phyloP scores from a whole-genome alignment of 2,329 filamentous ascomycete genomes.

The Epichloe hybrida region DNA sequence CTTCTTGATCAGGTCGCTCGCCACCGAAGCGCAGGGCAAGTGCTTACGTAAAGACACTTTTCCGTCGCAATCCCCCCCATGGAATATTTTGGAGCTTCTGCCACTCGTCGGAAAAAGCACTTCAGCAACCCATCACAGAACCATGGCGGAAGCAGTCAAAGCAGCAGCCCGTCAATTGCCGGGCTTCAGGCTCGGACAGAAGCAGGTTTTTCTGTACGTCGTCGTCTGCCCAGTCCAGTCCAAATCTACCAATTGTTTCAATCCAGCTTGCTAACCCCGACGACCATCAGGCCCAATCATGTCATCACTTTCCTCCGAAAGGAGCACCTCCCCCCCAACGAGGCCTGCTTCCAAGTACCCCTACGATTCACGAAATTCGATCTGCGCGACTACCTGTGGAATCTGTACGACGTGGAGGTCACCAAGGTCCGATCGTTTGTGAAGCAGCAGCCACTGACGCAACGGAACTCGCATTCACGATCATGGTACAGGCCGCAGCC shows the following conservation, averaged over 20 bases:
- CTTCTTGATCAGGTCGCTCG: too few relatives aligned
- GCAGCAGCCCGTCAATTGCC: slow-evolving; percentile 25
- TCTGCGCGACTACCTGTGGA: slow-evolving; percentile 83
- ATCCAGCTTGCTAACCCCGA: not conserved
- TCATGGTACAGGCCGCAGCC: slow-evolving; percentile 56
- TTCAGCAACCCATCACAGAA: slow-evolving; percentile 11
- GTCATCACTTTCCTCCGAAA: slow-evolving; percentile 65
- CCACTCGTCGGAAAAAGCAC: slow-evolving; percentile 10
- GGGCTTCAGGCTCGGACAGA: slow-evolving; percentile 35
- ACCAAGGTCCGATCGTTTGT: slow-evolving; percentile 65
- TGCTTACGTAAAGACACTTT: slow-evolving; percentile 5
- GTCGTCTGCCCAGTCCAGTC: too few relatives aligned
- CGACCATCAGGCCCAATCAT: slow-evolving; percentile 56
- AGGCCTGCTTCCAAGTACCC: slow-evolving; percentile 82
- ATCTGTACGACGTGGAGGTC: slow-evolving; percentile 67
- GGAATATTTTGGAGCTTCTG: slow-evolving; percentile 5
- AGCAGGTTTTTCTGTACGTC: slow-evolving; percentile 42
- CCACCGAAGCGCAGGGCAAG: too few relatives aligned
- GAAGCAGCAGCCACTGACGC: slow-evolving; percentile 46
- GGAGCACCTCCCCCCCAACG: slow-evolving; percentile 61
- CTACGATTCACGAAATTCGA: slow-evolving; percentile 93
- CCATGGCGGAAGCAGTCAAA: slow-evolving; percentile 28
- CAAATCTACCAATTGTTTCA: not conserved
- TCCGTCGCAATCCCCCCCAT: not conserved
- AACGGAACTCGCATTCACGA: slow-evolving; percentile 33